These are phyloP conservation scores for Vitis rotundifolia DNA, from an alignment of 164 flowering plant species.

Conservation along the genomic window DNA sequence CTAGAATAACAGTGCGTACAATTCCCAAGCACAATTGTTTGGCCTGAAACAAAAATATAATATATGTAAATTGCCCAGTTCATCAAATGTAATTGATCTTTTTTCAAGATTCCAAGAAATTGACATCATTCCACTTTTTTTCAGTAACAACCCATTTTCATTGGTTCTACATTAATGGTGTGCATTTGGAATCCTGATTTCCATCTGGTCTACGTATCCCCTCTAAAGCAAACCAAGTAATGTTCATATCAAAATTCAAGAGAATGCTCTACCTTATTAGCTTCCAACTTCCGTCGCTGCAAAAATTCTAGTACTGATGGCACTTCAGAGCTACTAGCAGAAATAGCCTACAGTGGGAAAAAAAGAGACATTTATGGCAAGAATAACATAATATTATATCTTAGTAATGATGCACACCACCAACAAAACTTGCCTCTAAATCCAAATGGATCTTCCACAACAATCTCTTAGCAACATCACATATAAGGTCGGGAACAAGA, in stretches of 20 bases:
- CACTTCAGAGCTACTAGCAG: slow-evolving; percentile 92
- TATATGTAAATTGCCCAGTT: background rate
- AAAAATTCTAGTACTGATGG: slow-evolving; percentile 80
- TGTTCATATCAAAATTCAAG: no score
- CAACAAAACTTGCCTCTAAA: slow-evolving; percentile 61
- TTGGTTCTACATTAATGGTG: no score
- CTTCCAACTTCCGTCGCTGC: slow-evolving; percentile 82
- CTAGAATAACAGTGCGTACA: slow-evolving; percentile 67
- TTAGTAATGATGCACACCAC: slow-evolving; percentile 2
- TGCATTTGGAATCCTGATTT: no score
- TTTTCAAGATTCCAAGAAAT: no score
- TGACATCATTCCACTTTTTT: no score
- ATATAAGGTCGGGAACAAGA: slow-evolving; percentile 82
- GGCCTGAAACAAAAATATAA: slow-evolving; percentile 55
- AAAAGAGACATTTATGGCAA: slow-evolving; percentile 5
- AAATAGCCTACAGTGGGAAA: slow-evolving; percentile 67
- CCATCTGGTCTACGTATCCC: no score
- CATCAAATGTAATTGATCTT: no score
- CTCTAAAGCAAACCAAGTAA: no score
- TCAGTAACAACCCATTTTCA: no score
- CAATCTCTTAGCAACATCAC: slow-evolving; percentile 60
- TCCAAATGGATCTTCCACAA: slow-evolving; percentile 90
- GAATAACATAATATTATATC: background rate
- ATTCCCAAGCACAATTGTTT: slow-evolving; percentile 74
- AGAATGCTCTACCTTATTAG: slow-evolving; percentile 51